Evolutionary conservation across 306 rosid genomes (phyloP), one percentile per base, ranked within the genome.

Genomic region (Rosa multiflora): DNA sequence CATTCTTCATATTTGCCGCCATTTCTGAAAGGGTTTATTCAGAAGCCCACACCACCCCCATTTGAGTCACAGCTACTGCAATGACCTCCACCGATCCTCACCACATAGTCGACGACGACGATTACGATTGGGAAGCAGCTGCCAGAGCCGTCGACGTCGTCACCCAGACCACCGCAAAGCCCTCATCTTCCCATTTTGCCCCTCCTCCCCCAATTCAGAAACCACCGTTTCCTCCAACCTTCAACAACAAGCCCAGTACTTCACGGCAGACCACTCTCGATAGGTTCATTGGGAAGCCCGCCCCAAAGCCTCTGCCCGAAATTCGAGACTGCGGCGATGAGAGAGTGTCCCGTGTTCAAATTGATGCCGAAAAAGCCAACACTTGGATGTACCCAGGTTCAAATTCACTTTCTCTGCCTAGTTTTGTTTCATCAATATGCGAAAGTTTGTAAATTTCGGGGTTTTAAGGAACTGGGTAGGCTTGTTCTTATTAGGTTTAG

Each of bases 341-440:
- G 13, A 74, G 64, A 20, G 69, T 70, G 46, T 26, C 67, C 74
- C 29, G 69, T 43, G 66, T 85, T 42, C 86, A 81, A 84, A 87
- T 92, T 62, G 99, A 92, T 48, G 20, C 80, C 14, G 91, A 91
- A 75, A 94, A 94, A 1, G 97, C 97, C 67, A 89, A 91, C 81
- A 94, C 93, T 76, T 94, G 98, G 98, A 86, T 88, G 67, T 94
- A 94, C 87, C 99, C 97, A 82, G 97, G 96, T 90, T 55, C 76
- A 2, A 17, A 20, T 58, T 56, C 43, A 42, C 47, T 32, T 32
- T 4, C n/a, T 32, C 71, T 2, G 35, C 35, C 3, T 32, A 32
- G 35, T 32, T 32, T 32, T 32, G 35, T 32, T 32, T 32, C 35
- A 32, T 32, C 35, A 32, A 2, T 52, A 26, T n/a, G 64, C 40